phyloP scores from a whole-genome alignment of 352 stramenopile species.

The Globisporangium cederbergense region DNA sequence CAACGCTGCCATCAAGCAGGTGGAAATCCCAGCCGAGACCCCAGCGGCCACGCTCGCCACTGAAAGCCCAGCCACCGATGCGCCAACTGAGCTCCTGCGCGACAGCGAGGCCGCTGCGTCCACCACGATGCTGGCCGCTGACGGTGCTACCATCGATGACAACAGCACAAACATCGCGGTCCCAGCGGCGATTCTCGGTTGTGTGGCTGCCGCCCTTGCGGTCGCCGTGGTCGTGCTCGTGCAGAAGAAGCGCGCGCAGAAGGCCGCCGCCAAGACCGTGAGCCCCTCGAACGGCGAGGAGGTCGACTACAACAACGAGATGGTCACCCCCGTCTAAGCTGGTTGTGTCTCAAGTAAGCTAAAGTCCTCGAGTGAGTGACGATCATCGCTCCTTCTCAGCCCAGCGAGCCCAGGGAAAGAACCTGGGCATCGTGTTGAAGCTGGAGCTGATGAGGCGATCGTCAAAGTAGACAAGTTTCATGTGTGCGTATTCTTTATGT shows the following conservation, averaged over 20 bases:
- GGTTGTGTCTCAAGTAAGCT: not conserved
- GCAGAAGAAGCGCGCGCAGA: slow-evolving; percentile 16
- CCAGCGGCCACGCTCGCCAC: slow-evolving; percentile 8
- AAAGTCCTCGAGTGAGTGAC: not conserved
- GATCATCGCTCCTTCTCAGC: not conserved
- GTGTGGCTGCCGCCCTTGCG: slow-evolving; percentile 16
- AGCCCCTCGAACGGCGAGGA: slow-evolving; percentile 6
- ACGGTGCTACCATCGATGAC: not conserved
- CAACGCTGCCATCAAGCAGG: slow-evolving; percentile 19
- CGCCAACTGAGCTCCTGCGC: slow-evolving; percentile 2
- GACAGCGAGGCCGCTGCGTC: slow-evolving; percentile 10
- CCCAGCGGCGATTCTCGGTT: slow-evolving; percentile 12
- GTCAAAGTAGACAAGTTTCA: not conserved
- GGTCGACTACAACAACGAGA: slow-evolving; percentile 22
- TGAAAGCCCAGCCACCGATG: slow-evolving; percentile 5
- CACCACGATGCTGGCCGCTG: slow-evolving; percentile 1
- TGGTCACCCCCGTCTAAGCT: slow-evolving; percentile 19
- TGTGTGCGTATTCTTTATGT: not conserved
- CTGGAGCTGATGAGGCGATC: not conserved
- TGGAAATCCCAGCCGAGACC: slow-evolving; percentile 9
- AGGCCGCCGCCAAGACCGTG: not conserved
- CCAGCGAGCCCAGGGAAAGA: slow-evolving; percentile 1
- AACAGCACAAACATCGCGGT: slow-evolving; percentile 6
- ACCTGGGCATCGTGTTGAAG: not conserved
- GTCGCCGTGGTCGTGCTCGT: slow-evolving; percentile 14